These are phyloP conservation scores for Fraxinus nigra DNA, from an alignment of 305 asterid species.

Conservation along the genomic window DNA sequence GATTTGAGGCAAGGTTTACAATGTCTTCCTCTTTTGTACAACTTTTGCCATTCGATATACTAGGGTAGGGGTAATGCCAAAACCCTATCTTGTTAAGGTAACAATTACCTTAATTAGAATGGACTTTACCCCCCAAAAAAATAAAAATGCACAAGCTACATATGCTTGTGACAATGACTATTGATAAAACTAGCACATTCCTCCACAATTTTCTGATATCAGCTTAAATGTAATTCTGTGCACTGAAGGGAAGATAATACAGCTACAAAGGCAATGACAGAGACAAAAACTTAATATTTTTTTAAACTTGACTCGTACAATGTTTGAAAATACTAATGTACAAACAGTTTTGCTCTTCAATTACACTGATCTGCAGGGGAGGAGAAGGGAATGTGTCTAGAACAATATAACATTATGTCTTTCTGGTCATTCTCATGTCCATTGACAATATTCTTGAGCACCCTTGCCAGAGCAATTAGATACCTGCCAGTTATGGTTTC, in stretches of 20 bases:
- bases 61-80: too few relatives aligned
- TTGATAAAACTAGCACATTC: background rate
- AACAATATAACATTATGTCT: constrained; percentile 28
- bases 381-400: constrained; percentile 26
- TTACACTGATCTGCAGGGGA: constrained; percentile 22
- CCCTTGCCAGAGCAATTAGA: background rate
- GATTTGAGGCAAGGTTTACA: too few relatives aligned
- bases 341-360: constrained; percentile 32
- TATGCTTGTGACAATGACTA: background rate
- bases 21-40: too few relatives aligned
- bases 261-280: background rate
- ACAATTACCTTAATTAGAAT: too few relatives aligned
- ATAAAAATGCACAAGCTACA: too few relatives aligned
- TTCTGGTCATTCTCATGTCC: constrained; percentile 13
- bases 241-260: background rate
- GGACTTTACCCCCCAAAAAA: too few relatives aligned
- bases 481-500: background rate
- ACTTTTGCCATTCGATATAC: too few relatives aligned
- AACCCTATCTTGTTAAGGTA: too few relatives aligned
- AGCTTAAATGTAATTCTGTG: background rate
- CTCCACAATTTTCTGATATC: background rate
- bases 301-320: constrained; percentile 31
- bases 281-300: constrained; percentile 7
- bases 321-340: constrained; percentile 37
- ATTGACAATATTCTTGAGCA: constrained; percentile 6